Conservation (phyloP, 164 flowering plant species). For the Taxillus chinensis region DNA sequence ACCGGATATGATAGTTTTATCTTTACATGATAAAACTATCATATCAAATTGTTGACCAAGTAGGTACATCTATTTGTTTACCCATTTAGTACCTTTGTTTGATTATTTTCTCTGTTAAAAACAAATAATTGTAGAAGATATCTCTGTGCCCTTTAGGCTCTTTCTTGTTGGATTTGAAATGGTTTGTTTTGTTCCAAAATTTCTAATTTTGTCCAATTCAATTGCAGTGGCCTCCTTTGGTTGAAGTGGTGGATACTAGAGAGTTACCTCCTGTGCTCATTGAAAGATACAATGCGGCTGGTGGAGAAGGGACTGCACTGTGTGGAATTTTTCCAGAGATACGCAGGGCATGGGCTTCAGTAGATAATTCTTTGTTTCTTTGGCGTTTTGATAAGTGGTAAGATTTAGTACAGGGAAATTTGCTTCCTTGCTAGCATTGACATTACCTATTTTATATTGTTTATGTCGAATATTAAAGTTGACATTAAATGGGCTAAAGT, state of each 20-base stretch:
- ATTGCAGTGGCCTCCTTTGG: constrained; percentile 93
- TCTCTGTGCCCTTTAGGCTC: not conserved
- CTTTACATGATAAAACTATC: no score
- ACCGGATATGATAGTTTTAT: no score
- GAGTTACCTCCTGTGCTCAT: constrained; percentile 82
- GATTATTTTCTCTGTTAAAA: no score
- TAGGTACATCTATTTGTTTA: no score
- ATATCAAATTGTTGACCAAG: no score
- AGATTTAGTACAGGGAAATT: constrained; percentile 12
- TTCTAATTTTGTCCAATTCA: not conserved
- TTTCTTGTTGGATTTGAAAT: no score
- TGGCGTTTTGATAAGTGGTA: constrained; percentile 99
- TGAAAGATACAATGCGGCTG: constrained; percentile 91
- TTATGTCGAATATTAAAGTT: not conserved
- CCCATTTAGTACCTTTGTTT: no score
- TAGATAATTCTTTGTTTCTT: constrained; percentile 84
- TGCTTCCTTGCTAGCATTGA: not conserved
- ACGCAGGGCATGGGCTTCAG: constrained; percentile 97
- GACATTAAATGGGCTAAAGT: not conserved
- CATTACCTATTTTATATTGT: not conserved
- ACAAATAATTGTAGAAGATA: not conserved
- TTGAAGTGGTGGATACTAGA: constrained; percentile 80
- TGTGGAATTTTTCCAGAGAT: constrained; percentile 99
- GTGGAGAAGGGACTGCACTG: constrained; percentile 94
- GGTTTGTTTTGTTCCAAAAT: no score